Base-by-base conservation (phyloP, 225 moss, liverwort and hornwort species). In the Takakia lepidozioides region DNA sequence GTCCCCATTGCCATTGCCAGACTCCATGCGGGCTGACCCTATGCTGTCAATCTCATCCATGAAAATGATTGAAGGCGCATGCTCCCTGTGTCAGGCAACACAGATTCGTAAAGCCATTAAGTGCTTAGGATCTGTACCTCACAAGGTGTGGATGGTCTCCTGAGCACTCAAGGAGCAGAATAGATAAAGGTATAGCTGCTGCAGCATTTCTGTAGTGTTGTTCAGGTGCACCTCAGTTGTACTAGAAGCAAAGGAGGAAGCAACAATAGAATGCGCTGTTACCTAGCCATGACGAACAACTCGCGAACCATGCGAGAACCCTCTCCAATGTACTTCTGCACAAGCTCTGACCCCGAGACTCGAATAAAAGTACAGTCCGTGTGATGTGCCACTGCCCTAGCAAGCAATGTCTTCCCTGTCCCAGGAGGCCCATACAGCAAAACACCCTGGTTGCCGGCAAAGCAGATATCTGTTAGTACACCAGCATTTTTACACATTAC, bases 31-130 rank as follows among this genome's bases (percentile, higher is more conserved):
- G 47, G 98, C 98, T 55, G 91, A 98, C 19, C 98, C 98, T 49
- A 98, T 98, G 66, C 98, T 98, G 56, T 98, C 98, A 56, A 98
- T 98, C 52, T 98, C 98, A 65, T 98, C 91, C 98, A 98, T 98
- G 63, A 98, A 91, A 24, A 91, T 98, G 55, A 98, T 98, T 21
- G 98, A 98, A 41, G 98, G 98, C 37, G 83, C 83, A 60, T 98
- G 98, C 63, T 98, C 98, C 60, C 87, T 95, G 44, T 41, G 19
- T 28, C 52, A 27, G 59, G 43, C 46, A 29, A 67, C 36, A 47
- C 2, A 27, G 27, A 5, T n/a, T 53, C 24, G 46, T 44, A 36
- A 6, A 21, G n/a, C n/a, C n/a, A n/a, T n/a, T n/a, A n/a, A n/a
- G n/a, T n/a, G n/a, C n/a, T n/a, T n/a, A n/a, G n/a, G n/a, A n/a